These are phyloP conservation scores for Xylaria sp. DNA, from an alignment of 2,329 filamentous ascomycete genomes.

Conservation along the genomic window DNA sequence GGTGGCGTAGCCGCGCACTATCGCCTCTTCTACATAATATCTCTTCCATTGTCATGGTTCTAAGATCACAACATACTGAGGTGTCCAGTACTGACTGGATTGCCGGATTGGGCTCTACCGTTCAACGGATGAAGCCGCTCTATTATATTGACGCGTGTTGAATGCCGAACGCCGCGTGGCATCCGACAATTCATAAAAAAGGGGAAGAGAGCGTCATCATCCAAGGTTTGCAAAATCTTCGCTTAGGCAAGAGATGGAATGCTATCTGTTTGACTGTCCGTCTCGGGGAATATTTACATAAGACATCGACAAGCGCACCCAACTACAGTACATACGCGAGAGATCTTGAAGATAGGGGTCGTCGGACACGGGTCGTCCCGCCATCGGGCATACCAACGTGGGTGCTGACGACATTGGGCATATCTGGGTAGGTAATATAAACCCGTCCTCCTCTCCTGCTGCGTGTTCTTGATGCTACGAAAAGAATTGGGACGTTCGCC, in stretches of 20 bases:
- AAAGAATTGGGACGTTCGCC: constrained; percentile 1
- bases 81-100: not conserved
- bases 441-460: not conserved
- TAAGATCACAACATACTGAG: not conserved
- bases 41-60: not conserved
- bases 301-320: not conserved
- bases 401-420: not conserved
- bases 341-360: not conserved
- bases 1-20: not conserved
- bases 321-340: constrained; percentile 5
- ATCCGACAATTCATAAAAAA: not conserved
- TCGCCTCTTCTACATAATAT: not conserved
- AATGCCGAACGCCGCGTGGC: not conserved
- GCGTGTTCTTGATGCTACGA: not conserved
- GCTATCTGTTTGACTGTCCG: not conserved
- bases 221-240: not conserved
- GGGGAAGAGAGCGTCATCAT: not conserved
- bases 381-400: not conserved
- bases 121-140: not conserved
- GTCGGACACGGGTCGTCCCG: not conserved
- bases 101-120: constrained; percentile 4
- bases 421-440: not conserved
- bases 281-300: not conserved
- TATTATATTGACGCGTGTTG: constrained; percentile 5
- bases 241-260: constrained; percentile 10